Percentiles rank a stretch among this genome's conserved stretches.
These are phyloP conservation scores for Aspergillus cavernicola DNA, from an alignment of 495 filamentous ascomycete species.

Conservation along the genomic window DNA sequence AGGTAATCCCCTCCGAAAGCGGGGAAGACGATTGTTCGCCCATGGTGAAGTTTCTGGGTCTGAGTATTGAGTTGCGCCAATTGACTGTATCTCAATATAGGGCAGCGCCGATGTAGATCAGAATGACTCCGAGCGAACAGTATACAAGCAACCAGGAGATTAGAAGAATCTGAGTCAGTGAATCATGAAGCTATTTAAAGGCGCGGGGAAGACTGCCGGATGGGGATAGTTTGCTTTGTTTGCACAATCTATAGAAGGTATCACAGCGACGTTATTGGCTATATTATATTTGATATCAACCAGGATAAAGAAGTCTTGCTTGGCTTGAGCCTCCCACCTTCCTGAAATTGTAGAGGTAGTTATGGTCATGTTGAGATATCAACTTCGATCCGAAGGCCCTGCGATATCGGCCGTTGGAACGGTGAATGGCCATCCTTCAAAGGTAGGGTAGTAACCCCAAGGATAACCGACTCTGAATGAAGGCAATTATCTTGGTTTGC, in stretches of 20 bases:
- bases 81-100: neutral
- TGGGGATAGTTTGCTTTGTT: constrained; percentile 35
- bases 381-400: too few species aligned
- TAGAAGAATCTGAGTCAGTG: neutral
- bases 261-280: neutral
- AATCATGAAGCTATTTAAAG: constrained; percentile 12
- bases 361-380: too few species aligned
- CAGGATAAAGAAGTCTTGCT: too few species aligned
- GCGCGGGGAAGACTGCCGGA: constrained; percentile 14
- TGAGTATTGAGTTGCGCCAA: neutral
- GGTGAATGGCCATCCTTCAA: too few species aligned
- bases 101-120: neutral
- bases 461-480: too few species aligned
- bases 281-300: too few species aligned
- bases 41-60: constrained; percentile 23
- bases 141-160: neutral
- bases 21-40: constrained; percentile 26
- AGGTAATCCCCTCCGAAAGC: constrained; percentile 69
- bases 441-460: too few species aligned
- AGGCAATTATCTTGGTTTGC: too few species aligned
- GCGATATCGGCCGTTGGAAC: too few species aligned
- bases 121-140: neutral
- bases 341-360: too few species aligned
- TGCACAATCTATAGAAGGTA: constrained; percentile 15
- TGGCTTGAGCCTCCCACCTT: too few species aligned